Percentiles rank a stretch among this genome's conserved stretches.
These are phyloP conservation scores for Neopestalotiopsis rosae DNA, from an alignment of 2,329 filamentous ascomycete genomes.

Conservation along the genomic window DNA sequence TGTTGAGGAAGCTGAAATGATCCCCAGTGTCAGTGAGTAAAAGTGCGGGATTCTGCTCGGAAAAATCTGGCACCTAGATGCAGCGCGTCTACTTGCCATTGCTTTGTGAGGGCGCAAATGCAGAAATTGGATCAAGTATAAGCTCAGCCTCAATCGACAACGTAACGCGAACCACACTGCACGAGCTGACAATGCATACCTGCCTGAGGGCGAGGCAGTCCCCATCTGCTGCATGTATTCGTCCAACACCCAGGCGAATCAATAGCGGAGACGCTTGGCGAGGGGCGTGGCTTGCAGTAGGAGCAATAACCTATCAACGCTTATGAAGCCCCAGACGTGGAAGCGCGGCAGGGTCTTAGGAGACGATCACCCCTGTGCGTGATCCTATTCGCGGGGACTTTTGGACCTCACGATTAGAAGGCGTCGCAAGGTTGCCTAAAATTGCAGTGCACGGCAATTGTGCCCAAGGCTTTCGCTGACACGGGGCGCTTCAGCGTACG, in stretches of 20 bases:
- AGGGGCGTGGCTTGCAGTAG: background rate
- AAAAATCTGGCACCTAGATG: too few relatives aligned
- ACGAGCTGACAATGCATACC: background rate
- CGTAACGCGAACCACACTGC: background rate
- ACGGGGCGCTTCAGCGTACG: background rate
- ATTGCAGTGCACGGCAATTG: background rate
- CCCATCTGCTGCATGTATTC: background rate
- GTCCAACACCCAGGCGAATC: too few relatives aligned
- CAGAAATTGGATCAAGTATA: background rate
- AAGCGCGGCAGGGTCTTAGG: background rate
- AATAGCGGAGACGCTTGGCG: background rate
- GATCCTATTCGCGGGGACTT: conserved; percentile 8
- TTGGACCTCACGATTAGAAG: background rate
- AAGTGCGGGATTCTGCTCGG: too few relatives aligned
- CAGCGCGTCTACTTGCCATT: too few relatives aligned
- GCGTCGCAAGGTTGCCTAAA: conserved; percentile 14
- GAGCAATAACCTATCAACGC: conserved; percentile 9
- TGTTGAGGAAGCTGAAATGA: background rate
- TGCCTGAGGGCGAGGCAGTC: background rate
- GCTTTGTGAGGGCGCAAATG: background rate
- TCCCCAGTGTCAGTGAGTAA: too few relatives aligned
- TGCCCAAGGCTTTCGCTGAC: background rate
- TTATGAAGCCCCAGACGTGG: background rate
- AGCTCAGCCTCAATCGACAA: background rate
- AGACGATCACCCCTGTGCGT: background rate